Evolutionary conservation across 176 grass and related monocot genomes (phyloP).

Genomic region (Carex kokanica): DNA sequence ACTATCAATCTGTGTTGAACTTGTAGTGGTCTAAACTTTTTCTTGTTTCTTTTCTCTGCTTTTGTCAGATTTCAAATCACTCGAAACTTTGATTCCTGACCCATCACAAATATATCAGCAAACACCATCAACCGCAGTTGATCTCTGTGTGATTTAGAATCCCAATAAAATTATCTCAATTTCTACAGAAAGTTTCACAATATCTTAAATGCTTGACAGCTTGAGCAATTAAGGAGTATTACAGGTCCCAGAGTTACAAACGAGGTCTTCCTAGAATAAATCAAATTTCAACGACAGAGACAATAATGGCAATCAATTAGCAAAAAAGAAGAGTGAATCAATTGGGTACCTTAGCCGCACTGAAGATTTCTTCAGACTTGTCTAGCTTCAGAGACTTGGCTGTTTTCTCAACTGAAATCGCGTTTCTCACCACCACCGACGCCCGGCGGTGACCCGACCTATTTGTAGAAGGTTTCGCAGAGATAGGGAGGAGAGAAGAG

Average conservation of each 20-base stretch:
- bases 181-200: background rate
- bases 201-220: background rate
- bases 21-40: background rate
- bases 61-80: background rate
- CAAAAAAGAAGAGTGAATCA: background rate
- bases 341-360: slow-evolving; percentile 53
- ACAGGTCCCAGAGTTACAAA: background rate
- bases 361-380: slow-evolving; percentile 88
- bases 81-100: background rate
- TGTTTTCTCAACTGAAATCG: slow-evolving; percentile 58
- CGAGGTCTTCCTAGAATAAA: background rate
- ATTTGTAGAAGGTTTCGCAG: slow-evolving; percentile 3
- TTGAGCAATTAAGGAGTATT: background rate
- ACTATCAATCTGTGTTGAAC: background rate
- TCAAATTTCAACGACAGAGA: background rate
- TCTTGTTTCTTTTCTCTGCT: background rate
- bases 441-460: slow-evolving; percentile 22
- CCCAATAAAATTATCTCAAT: background rate
- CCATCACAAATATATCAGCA: background rate
- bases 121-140: background rate
- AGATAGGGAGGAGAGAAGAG: slow-evolving; percentile 18
- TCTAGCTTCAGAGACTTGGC: slow-evolving; percentile 50
- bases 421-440: slow-evolving; percentile 28
- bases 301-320: background rate
- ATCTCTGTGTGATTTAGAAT: background rate